Evolutionary conservation across 306 rosid species (phyloP).

Genomic region (Ochetophila trinervis): DNA sequence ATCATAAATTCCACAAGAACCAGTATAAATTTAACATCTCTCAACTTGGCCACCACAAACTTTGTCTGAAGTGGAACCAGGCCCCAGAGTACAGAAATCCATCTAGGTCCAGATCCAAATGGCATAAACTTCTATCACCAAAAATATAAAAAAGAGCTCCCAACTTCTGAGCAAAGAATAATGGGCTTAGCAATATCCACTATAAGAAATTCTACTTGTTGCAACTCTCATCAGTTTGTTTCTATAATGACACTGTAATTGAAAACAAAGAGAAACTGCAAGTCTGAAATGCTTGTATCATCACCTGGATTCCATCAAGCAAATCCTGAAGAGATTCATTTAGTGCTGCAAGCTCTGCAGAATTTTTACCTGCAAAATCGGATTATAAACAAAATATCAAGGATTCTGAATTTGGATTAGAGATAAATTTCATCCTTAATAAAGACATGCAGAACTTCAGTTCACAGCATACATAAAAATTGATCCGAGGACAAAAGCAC

Average conservation of each 20-base stretch:
- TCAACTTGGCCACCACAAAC: too few species aligned
- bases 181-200: background rate
- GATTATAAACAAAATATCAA: slow-evolving; percentile 5
- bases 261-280: slow-evolving; percentile 15
- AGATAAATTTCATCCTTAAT: background rate
- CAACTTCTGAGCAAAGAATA: background rate
- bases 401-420: slow-evolving; percentile 22
- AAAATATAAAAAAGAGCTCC: background rate
- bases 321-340: slow-evolving; percentile 85
- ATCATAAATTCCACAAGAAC: too few species aligned
- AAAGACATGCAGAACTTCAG: slow-evolving; percentile 10
- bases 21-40: too few species aligned
- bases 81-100: background rate
- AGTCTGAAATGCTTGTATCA: slow-evolving; percentile 20
- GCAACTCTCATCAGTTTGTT: background rate
- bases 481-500: slow-evolving; percentile 2
- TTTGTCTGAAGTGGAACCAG: background rate
- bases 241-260: background rate
- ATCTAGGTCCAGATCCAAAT: background rate
- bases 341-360: slow-evolving; percentile 70
- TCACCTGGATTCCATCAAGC: slow-evolving; percentile 94
- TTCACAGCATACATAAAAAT: slow-evolving; percentile 7
- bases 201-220: background rate
- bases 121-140: background rate
- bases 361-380: slow-evolving; percentile 46